Conservation (phyloP, 148 eudicot species). For the Rhododendron griersonianum region DNA sequence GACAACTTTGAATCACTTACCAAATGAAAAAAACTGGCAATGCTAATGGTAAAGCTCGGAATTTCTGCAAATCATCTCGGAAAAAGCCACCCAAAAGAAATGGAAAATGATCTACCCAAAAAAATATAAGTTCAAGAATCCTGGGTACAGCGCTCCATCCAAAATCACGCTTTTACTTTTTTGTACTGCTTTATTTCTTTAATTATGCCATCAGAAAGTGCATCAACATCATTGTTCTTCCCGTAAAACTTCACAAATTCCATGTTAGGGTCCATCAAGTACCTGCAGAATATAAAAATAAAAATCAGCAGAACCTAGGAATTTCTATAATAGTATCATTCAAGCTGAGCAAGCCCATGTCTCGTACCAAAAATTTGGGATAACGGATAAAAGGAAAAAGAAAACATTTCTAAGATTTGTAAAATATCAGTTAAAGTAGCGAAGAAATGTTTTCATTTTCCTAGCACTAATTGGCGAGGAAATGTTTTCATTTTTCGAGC, state of each 20-base stretch:
- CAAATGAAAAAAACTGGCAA: neutral
- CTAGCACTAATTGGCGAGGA: neutral
- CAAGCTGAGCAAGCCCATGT: neutral
- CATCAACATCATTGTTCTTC: slow-evolving; percentile 63
- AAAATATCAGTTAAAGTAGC: neutral
- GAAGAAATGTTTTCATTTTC: neutral
- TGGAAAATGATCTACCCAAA: neutral
- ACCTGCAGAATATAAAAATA: slow-evolving; percentile 44
- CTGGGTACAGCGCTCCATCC: neutral
- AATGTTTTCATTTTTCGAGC: neutral
- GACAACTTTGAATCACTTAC: neutral
- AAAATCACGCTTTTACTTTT: slow-evolving; percentile 29
- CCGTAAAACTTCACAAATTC: slow-evolving; percentile 85
- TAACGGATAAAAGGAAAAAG: neutral
- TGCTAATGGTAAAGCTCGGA: neutral
- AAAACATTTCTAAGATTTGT: neutral
- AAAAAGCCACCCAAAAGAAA: neutral
- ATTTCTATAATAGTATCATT: neutral
- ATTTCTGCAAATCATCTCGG: neutral
- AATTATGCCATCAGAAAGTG: slow-evolving; percentile 74
- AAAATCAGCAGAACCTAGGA: neutral
- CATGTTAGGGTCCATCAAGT: slow-evolving; percentile 93
- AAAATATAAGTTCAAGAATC: neutral
- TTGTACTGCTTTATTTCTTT: slow-evolving; percentile 71
- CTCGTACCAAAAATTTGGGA: too few species aligned